Base-by-base conservation (phyloP, 495 filamentous ascomycete species). In the Penicillium herquei region DNA sequence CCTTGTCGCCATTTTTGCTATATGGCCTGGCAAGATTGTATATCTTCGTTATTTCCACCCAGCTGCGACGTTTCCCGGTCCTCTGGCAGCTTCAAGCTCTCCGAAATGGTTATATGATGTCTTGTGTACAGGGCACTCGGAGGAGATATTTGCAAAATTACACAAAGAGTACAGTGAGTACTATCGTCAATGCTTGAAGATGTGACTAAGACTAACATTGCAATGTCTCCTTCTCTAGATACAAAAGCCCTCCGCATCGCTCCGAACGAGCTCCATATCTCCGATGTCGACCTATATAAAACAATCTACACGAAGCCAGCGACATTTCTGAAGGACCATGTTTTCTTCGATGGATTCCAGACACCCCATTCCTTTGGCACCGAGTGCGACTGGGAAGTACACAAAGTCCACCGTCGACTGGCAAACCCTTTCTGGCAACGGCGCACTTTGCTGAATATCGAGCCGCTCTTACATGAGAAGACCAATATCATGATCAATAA, bases 201-300 rank as follows among this genome's bases (percentile, higher is more conserved):
- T n/a, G n/a, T n/a, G n/a, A 26, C 21, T 26, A 26, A 26, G 21
- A 26, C 21, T 26, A 4, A 26, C 21, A n/a, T n/a, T n/a, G n/a
- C n/a, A n/a, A n/a, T 26, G 1, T 26, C 4, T 26, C 21, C 4
- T 1, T 26, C 21, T 26, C 21, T 18, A 59, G 57, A 52, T 13
- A 59, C 57, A 4, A 30, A 52, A 3, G 57, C 42, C 14, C 47
- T 59, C 16, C 58, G 58, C 1, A 57, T 61, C 4, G 58, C 43
- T 0, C 62, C 62, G 10, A 59, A 59, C 32, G 55, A 66, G n/a
- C 52, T 66, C 1, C 57, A 58, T 13, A 56, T 66, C 8, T 41
- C 43, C 9, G 45, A 61, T 41, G 45, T 55, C 7, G 14, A 51
- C 2, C 33, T 39, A 17, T 55, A 55, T 42, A 59, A 55, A 39